Evolutionary conservation across 2,329 filamentous ascomycete species (phyloP).

Genomic region (Trichoderma sp.): DNA sequence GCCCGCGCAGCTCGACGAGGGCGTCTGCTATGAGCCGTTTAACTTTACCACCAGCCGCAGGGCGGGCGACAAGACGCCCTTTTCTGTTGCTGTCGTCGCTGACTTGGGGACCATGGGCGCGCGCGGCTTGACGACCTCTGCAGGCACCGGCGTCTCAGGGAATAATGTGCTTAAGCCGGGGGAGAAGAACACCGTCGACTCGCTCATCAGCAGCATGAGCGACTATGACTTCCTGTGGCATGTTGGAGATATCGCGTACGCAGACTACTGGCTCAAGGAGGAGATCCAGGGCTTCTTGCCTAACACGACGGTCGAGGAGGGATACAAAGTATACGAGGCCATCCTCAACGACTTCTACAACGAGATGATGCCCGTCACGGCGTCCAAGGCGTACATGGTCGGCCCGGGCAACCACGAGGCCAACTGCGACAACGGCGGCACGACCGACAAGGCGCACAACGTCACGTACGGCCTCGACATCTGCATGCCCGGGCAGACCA

Average conservation of each 20-base stretch:
- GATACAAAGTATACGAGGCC: constrained; percentile 19
- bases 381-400: constrained; percentile 20
- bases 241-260: constrained; percentile 20
- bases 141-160: constrained; percentile 2
- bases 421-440: constrained; percentile 21
- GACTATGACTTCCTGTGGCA: constrained; percentile 22
- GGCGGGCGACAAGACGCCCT: constrained; percentile 10
- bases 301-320: constrained; percentile 20
- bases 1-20: constrained; percentile 12
- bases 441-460: constrained; percentile 18
- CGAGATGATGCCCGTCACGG: constrained; percentile 19
- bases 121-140: not conserved
- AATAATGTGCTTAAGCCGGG: constrained; percentile 18
- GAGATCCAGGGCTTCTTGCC: constrained; percentile 25
- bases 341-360: constrained; percentile 23
- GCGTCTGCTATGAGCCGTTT: constrained; percentile 15
- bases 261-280: constrained; percentile 25
- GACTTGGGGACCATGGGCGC: constrained; percentile 22
- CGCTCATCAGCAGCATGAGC: constrained; percentile 13
- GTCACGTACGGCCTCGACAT: constrained; percentile 14
- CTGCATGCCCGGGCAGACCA: constrained; percentile 24
- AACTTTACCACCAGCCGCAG: constrained; percentile 24
- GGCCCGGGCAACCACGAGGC: constrained; percentile 21
- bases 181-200: constrained; percentile 20
- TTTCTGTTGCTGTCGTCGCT: constrained; percentile 19